Evolutionary conservation across 73 alveolate genomes (phyloP).

Genomic region (Stentor roeselii): DNA sequence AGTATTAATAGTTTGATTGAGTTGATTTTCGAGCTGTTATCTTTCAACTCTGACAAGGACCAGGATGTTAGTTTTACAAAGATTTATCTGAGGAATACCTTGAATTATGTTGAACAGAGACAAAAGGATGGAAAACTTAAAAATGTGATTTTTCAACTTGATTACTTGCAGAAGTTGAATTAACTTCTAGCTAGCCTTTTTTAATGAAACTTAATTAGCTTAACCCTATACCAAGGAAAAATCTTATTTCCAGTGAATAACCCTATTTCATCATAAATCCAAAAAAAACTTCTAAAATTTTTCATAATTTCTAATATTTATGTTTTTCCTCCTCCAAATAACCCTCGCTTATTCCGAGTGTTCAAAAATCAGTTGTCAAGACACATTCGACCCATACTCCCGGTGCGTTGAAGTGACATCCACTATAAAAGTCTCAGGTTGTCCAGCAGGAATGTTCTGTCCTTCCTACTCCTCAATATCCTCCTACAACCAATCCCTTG

Average conservation of each 20-base stretch:
- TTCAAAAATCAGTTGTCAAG: background rate
- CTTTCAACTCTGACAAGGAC: background rate
- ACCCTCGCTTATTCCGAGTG: background rate
- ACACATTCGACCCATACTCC: background rate
- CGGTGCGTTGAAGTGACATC: background rate
- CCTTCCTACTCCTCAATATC: background rate
- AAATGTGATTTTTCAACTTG: too few species aligned
- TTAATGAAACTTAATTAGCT: too few species aligned
- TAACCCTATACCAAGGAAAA: too few species aligned
- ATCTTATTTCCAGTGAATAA: too few species aligned
- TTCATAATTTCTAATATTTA: too few species aligned
- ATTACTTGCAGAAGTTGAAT: too few species aligned
- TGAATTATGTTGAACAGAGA: background rate
- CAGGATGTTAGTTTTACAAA: background rate
- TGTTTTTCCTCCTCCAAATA: background rate
- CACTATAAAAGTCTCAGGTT: background rate
- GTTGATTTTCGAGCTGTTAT: background rate
- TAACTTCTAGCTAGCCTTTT: too few species aligned
- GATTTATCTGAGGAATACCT: background rate
- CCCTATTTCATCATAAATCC: too few species aligned
- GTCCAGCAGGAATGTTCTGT: constrained; percentile 4
- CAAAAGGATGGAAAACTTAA: constrained; percentile 16
- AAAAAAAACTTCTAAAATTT: too few species aligned
- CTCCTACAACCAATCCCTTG: background rate
- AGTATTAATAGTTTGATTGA: background rate